Conservation (phyloP, 495 filamentous ascomycete genomes). For the Talaromyces liani region DNA sequence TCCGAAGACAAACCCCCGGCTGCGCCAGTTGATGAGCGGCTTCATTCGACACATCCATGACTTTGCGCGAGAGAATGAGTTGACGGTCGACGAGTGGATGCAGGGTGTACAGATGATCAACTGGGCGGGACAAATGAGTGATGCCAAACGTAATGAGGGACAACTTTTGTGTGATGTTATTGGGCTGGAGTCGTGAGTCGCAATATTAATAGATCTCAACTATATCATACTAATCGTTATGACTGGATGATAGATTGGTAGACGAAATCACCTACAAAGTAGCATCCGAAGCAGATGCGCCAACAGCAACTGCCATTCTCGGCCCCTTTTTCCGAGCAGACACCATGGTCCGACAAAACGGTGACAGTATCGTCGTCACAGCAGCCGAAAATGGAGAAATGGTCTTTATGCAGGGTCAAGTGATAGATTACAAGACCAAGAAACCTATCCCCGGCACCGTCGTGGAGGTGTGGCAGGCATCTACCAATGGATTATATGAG, state of each 20-base stretch:
- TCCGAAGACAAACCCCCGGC: conserved; percentile 60
- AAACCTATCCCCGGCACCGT: conserved; percentile 53
- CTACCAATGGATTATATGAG: conserved; percentile 73
- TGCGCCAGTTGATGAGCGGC: conserved; percentile 55
- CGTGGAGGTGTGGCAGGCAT: conserved; percentile 73
- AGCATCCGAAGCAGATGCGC: conserved; percentile 41
- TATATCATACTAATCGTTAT: neutral
- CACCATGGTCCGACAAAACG: conserved; percentile 56
- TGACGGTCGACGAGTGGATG: conserved; percentile 77
- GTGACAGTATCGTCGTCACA: conserved; percentile 58
- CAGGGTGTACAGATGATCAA: conserved; percentile 58
- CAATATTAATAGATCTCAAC: neutral
- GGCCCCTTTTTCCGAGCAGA: conserved; percentile 73
- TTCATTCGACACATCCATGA: conserved; percentile 75
- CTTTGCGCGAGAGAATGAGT: conserved; percentile 74
- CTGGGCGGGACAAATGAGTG: conserved; percentile 46
- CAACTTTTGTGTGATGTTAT: conserved; percentile 74
- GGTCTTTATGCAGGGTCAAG: conserved; percentile 55
- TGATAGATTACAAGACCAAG: conserved; percentile 48
- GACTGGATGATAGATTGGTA: conserved; percentile 32
- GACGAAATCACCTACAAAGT: conserved; percentile 72
- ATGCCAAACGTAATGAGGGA: conserved; percentile 61
- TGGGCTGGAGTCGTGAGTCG: conserved; percentile 67
- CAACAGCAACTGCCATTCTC: conserved; percentile 65
- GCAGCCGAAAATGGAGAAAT: conserved; percentile 46